phyloP scores from a whole-genome alignment of 768 basidiomycete genomes.

The Podaxis pistillaris region DNA sequence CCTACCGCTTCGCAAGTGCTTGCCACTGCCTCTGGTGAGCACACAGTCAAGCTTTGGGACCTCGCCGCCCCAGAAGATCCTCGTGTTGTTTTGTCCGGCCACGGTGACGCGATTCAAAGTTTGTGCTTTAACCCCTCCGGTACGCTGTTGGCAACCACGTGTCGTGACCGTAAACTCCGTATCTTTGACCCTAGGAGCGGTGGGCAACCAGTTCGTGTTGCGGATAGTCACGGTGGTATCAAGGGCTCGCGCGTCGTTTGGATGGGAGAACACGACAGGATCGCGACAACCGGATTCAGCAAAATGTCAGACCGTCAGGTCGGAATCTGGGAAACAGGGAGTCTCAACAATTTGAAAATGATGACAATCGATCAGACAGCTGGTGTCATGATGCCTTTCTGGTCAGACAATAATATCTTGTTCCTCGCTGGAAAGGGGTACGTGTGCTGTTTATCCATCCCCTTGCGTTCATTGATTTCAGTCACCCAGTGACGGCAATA shows the following conservation, averaged over 20 bases:
- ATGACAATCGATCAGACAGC: conserved; percentile 83
- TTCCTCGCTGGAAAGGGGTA: conserved; percentile 95
- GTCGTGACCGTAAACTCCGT: conserved; percentile 87
- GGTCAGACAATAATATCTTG: conserved; percentile 89
- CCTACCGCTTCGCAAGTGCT: conserved; percentile 87
- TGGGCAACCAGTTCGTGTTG: conserved; percentile 73
- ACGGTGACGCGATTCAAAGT: conserved; percentile 86
- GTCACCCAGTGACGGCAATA: conserved; percentile 81
- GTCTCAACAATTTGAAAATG: conserved; percentile 74
- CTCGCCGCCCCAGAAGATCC: conserved; percentile 70
- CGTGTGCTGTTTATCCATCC: conserved; percentile 17
- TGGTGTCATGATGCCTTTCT: conserved; percentile 97
- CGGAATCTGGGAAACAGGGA: conserved; percentile 83
- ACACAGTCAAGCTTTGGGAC: conserved; percentile 91
- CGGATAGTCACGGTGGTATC: conserved; percentile 90
- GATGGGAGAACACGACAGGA: conserved; percentile 86
- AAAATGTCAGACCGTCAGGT: conserved; percentile 95
- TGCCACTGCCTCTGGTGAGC: conserved; percentile 78
- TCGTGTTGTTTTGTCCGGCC: conserved; percentile 61
- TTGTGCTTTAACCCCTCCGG: conserved; percentile 82
- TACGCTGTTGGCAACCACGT: conserved; percentile 82
- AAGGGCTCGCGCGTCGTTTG: conserved; percentile 88
- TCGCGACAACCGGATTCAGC: conserved; percentile 96
- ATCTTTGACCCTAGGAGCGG: conserved; percentile 89
- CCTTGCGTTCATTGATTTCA: background rate